Conservation (phyloP, 305 asterid genomes). For the Fraxinus sp. region DNA sequence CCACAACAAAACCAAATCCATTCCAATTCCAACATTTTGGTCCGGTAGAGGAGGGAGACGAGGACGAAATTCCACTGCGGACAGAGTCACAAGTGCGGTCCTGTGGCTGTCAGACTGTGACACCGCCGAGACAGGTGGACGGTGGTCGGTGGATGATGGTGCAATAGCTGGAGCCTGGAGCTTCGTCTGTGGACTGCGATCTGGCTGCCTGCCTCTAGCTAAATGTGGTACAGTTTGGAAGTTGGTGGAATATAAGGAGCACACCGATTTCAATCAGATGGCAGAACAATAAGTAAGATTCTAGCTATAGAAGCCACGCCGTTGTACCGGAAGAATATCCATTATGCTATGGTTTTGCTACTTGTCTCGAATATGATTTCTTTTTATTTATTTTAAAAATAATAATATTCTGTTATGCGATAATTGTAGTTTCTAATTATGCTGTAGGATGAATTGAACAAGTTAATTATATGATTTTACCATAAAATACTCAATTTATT, state of each 20-base stretch:
- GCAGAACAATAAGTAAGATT: conserved; percentile 49
- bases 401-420: neutral
- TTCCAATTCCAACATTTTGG: too few relatives aligned
- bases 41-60: too few relatives aligned
- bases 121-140: too few relatives aligned
- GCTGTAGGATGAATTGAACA: neutral
- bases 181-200: too few relatives aligned
- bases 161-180: too few relatives aligned
- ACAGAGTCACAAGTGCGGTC: too few relatives aligned
- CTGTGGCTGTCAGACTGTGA: too few relatives aligned
- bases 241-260: neutral
- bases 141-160: too few relatives aligned
- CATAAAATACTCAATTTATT: neutral
- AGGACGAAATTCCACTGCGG: too few relatives aligned
- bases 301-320: conserved; percentile 55
- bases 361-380: neutral
- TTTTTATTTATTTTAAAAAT: too few relatives aligned
- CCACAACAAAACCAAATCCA: too few relatives aligned
- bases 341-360: conserved; percentile 31
- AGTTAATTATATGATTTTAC: neutral
- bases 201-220: conserved; percentile 25
- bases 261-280: conserved; percentile 44
- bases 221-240: neutral
- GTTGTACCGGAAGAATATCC: conserved; percentile 78
- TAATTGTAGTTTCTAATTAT: neutral